Evolutionary conservation across 371 early-diverging fungal species (phyloP), one percentile per base, ranked within the genome.

Genomic region (Rhizopus delemar): DNA sequence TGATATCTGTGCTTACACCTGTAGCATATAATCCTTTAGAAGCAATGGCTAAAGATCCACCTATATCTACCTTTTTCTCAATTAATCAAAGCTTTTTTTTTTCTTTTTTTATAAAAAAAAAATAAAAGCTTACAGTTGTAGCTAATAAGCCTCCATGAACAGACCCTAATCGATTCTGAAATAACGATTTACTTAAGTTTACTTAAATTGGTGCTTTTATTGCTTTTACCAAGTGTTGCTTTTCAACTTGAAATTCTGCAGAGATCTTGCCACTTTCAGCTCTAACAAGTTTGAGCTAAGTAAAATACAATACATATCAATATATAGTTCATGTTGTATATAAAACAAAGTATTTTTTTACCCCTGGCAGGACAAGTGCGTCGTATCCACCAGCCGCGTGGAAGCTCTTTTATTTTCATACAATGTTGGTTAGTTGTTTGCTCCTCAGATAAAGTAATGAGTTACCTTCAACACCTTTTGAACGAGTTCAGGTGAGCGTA

Each of bases 1-100:
- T 85, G 57, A 85, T 69, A 72, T 85, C 87, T 15, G 87, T 87
- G 50, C 83, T 83, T 0, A 87, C 82, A 51, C 87, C 87, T 8
- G 87, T 87, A 8, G 81, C 75, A 52, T 69, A 76, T 51, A 85
- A 65, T n/a, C 85, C 78, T 46, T 81, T 83, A 9, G 84, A 74
- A 1, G 85, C 84, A 41, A 87, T 70, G 6, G 86, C 86, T 34
- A 87, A 62, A 0, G 87, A 87, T 2, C 87, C 87, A 29, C 81
- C 85, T 35, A 84, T 49, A 61, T 85, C 87, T 0, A 75, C 70
- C 73, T 74, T 32, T 11, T 2, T 5, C 9, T 34, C 9, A 5
- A 35, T 33, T 16, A 35, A 46, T 50, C 8, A 38, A 38, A 11
- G 39, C 11, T 8, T 22, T 22, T 22, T 22, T 22, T 22, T 22